These are phyloP conservation scores for Samsoniella hepiali DNA, from an alignment of 2,329 filamentous ascomycete genomes.

Conservation along the genomic window DNA sequence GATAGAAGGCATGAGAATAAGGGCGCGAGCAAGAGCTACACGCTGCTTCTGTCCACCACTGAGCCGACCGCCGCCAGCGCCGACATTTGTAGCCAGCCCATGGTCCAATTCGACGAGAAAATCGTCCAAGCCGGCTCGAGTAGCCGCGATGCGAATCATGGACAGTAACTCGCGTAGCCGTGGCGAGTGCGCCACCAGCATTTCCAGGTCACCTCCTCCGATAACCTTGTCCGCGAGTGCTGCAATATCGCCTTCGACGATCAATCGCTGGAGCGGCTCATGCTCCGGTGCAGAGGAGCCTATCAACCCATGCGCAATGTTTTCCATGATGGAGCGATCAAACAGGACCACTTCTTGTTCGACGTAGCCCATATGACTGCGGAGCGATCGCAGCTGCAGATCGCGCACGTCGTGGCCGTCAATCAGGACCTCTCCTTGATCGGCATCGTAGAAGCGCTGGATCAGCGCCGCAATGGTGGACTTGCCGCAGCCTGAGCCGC, in stretches of 20 bases:
- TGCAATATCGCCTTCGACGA: conserved; percentile 43
- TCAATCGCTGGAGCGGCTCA: conserved; percentile 37
- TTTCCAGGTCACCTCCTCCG: conserved; percentile 1
- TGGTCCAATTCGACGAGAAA: conserved; percentile 14
- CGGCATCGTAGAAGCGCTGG: conserved; percentile 61
- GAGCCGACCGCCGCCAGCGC: conserved; percentile 50
- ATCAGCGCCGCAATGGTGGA: conserved; percentile 64
- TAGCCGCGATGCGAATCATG: conserved; percentile 14
- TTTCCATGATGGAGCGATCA: conserved; percentile 53
- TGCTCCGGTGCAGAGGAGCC: conserved; percentile 42
- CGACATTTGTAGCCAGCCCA: conserved; percentile 37
- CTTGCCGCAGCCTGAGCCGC: conserved; percentile 65
- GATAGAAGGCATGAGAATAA: conserved; percentile 58
- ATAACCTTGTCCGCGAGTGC: conserved; percentile 39
- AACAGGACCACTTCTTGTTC: conserved; percentile 62
- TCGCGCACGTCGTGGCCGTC: conserved; percentile 45
- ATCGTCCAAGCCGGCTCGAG: conserved; percentile 13
- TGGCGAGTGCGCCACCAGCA: background rate
- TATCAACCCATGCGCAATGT: conserved; percentile 45
- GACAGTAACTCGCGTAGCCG: conserved; percentile 10
- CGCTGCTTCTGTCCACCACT: conserved; percentile 59
- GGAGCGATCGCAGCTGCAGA: conserved; percentile 56
- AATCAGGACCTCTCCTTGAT: conserved; percentile 36
- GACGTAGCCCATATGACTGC: conserved; percentile 54
- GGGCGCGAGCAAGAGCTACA: conserved; percentile 59